Evolutionary conservation across 768 basidiomycete species (phyloP).

Genomic region (Gyrodon lividus): DNA sequence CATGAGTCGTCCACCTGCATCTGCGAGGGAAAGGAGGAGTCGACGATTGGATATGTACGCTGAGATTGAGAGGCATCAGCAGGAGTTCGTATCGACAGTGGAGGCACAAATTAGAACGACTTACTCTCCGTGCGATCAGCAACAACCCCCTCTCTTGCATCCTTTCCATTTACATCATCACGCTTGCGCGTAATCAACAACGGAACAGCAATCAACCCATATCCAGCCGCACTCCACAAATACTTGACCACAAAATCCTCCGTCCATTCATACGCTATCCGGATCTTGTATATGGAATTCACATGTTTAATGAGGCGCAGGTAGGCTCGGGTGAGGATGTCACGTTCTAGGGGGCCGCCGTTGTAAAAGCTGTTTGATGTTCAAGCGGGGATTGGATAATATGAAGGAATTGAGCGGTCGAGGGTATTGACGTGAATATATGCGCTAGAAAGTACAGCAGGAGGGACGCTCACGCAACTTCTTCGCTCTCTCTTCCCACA

Average conservation of each 20-base stretch:
- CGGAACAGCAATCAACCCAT: constrained; percentile 88
- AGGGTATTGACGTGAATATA: neutral
- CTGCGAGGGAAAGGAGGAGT: constrained; percentile 89
- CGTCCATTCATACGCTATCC: constrained; percentile 92
- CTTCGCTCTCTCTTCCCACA: constrained; percentile 87
- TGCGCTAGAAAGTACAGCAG: neutral
- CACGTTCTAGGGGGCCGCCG: constrained; percentile 79
- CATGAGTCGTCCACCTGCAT: constrained; percentile 95
- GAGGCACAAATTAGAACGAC: constrained; percentile 1
- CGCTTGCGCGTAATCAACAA: constrained; percentile 64
- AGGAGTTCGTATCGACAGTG: neutral
- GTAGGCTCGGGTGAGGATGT: constrained; percentile 79
- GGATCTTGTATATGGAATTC: constrained; percentile 92
- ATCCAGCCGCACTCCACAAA: constrained; percentile 91
- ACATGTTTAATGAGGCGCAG: constrained; percentile 80
- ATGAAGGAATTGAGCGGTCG: no score
- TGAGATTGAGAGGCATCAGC: constrained; percentile 20
- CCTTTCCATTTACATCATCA: constrained; percentile 6
- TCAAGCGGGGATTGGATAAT: no score
- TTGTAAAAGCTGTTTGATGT: constrained; percentile 78
- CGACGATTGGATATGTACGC: constrained; percentile 93
- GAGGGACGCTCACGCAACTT: constrained; percentile 69
- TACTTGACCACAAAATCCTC: constrained; percentile 98
- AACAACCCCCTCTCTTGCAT: constrained; percentile 33
- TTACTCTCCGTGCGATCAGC: constrained; percentile 52